Conservation (phyloP, 2,329 filamentous ascomycete species). For the Aspergillus versicolor region DNA sequence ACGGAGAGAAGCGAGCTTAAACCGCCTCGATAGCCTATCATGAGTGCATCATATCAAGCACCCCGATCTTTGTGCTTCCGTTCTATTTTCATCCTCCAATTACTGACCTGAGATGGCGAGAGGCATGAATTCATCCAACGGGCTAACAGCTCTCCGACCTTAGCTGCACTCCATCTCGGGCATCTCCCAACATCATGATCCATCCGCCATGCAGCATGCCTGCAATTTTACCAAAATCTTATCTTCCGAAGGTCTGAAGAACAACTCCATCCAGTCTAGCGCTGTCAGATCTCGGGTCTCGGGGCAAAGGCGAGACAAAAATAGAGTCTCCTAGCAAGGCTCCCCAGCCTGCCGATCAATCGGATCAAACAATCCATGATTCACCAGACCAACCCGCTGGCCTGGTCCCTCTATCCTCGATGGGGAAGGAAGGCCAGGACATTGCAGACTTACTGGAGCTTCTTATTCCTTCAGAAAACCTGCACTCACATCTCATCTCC, state of each 20-base stretch:
- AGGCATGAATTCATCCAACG: too few species aligned
- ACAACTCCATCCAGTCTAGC: not conserved
- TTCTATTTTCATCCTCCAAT: slow-evolving; percentile 6
- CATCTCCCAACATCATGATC: not conserved
- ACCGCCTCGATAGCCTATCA: not conserved
- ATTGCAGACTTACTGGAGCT: not conserved
- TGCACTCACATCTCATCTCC: not conserved
- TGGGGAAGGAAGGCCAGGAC: too few species aligned
- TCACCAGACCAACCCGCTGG: not conserved
- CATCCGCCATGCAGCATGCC: not conserved
- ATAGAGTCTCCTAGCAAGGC: not conserved
- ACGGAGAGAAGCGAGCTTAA: not conserved
- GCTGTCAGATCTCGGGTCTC: not conserved
- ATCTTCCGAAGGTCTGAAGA: not conserved
- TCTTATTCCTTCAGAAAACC: not conserved
- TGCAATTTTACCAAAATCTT: not conserved
- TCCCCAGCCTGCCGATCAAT: slow-evolving; percentile 3
- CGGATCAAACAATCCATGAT: not conserved
- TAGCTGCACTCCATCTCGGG: not conserved
- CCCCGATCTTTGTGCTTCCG: not conserved
- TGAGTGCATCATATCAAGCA: too few species aligned
- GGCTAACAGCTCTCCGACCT: not conserved
- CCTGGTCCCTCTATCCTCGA: not conserved
- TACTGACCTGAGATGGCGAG: not conserved
- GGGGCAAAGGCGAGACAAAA: not conserved